Base-by-base conservation (phyloP, 495 filamentous ascomycete species). In the Hyphodiscus hymeniophilus region DNA sequence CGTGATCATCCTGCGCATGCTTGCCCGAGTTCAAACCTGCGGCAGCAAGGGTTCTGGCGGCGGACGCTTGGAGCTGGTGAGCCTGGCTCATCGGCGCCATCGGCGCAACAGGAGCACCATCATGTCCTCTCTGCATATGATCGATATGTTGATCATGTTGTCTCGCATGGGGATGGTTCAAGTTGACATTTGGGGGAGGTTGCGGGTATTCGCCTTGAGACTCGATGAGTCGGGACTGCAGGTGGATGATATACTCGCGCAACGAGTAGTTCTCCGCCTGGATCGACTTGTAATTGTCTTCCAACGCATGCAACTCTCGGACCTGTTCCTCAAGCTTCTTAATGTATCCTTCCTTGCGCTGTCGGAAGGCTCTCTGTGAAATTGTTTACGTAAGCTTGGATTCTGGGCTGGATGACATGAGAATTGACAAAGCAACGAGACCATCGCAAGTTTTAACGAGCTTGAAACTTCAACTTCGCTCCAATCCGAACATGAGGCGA, bases 281-380 rank as follows among this genome's bases (percentile, higher is more conserved):
- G 17, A 95, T 70, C 38, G 73, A 66, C 58, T 94, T 89, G 58
- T 75, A 85, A 42, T 70, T 79, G 43, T 82, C 76, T 42, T 83
- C 81, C 62, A 91, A 75, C 15, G 70, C 67, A 34, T 78, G 75
- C 57, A 77, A 81, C 16, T 88, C 85, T 51, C 84, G 77, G 35
- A 94, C 87, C 63, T 95, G 85, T 55, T 90, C 85, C 63, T 97
- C 92, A 13, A 98, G 74, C 61, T 90, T 89, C 70, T 95, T 94
- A 63, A 98, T 98, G 63, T 97, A 95, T 26, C 82, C 85, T 67
- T 98, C 92, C 66, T 98, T 98, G 44, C 92, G 85, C 72, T 96
- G 90, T 20, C 92, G 87, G 67, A 98, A 98, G 17, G 92, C 92
- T 55, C 92, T 82, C 92, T 97, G 60, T 52, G 24, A 34, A 15